Evolutionary conservation across 441 rosid genomes (phyloP).

Genomic region (Breynia disticha): DNA sequence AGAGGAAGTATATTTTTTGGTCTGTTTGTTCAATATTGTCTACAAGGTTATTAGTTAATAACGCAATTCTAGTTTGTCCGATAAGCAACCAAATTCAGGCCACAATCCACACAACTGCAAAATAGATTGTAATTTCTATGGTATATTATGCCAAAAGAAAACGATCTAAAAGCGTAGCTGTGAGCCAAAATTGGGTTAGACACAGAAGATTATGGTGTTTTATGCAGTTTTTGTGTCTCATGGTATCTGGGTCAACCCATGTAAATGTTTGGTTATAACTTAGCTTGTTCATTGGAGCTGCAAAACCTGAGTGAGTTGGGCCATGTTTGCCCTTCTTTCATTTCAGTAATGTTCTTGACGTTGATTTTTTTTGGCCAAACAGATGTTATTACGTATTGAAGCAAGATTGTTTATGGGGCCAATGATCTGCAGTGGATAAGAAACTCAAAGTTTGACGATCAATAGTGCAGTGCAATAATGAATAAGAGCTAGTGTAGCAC

Average conservation of each 20-base stretch:
- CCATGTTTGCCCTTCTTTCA: not conserved
- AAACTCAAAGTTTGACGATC: not conserved
- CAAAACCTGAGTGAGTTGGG: not conserved
- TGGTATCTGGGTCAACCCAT: not conserved
- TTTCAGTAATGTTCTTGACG: not conserved
- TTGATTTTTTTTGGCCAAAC: no score
- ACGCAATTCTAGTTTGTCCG: not conserved
- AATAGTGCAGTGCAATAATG: not conserved
- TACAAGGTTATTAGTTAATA: not conserved
- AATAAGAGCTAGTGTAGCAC: not conserved
- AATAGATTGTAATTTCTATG: no score
- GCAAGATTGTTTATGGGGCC: not conserved
- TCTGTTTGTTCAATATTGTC: not conserved
- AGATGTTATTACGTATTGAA: not conserved
- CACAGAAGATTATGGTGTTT: no score
- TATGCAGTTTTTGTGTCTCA: not conserved
- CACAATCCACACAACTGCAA: no score
- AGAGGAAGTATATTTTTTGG: not conserved
- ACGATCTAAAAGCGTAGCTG: no score
- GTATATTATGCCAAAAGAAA: no score
- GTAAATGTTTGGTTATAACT: not conserved
- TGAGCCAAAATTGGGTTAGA: no score
- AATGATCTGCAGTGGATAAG: not conserved
- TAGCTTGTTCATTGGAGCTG: not conserved
- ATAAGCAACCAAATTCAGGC: no score